A percentile compares a stretch with the other conserved stretches of the same genome.
phyloP scores from a whole-genome alignment of 2,329 filamentous ascomycete genomes.

The Aureobasidium pullulans region DNA sequence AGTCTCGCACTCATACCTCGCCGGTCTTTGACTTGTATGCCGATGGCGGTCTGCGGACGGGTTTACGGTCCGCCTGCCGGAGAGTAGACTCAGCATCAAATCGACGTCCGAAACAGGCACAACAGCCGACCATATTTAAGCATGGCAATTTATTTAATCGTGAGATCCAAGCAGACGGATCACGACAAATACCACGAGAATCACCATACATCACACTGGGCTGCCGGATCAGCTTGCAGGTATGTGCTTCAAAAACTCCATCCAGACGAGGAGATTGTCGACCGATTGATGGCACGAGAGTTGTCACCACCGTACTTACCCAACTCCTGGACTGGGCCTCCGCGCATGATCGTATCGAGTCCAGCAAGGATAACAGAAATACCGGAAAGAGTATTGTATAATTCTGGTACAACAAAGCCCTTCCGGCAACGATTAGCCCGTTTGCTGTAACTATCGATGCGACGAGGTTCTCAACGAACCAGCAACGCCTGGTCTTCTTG shows the following conservation, averaged over 20 bases:
- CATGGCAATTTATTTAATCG: too few relatives aligned
- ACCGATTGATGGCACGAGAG: too few relatives aligned
- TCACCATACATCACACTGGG: too few relatives aligned
- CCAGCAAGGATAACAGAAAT: conserved; percentile 53
- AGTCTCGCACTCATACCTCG: not conserved
- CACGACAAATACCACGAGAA: too few relatives aligned
- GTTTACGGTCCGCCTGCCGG: not conserved
- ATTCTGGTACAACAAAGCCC: conserved; percentile 56
- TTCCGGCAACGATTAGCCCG: too few relatives aligned
- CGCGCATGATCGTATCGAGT: conserved; percentile 62
- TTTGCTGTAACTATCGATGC: too few relatives aligned
- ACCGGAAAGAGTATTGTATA: conserved; percentile 57
- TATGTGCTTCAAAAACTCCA: too few relatives aligned
- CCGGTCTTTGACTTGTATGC: not conserved
- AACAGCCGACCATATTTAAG: not conserved
- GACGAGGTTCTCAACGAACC: too few relatives aligned
- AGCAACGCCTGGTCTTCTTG: too few relatives aligned
- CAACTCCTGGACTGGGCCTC: conserved; percentile 26
- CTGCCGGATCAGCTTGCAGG: too few relatives aligned
- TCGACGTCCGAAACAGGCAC: not conserved
- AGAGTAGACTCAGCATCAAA: not conserved
- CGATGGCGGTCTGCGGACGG: not conserved
- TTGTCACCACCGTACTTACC: conserved; percentile 16
- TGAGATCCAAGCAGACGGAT: too few relatives aligned
- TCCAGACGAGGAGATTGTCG: too few relatives aligned